phyloP scores from a whole-genome alignment of 106 monocot species.

The Ottelia alismoides region DNA sequence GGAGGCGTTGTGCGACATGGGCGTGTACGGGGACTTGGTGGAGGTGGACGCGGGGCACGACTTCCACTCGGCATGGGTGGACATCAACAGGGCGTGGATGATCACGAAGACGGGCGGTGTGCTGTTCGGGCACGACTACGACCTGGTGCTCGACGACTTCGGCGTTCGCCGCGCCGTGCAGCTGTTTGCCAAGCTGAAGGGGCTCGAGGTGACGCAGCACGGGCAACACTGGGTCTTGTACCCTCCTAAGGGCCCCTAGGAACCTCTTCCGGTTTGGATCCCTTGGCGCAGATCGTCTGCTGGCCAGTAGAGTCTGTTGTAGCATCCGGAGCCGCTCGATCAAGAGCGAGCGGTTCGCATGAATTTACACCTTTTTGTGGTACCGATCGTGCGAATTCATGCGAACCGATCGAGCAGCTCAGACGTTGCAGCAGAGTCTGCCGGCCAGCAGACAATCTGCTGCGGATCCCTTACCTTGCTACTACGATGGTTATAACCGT shows the following conservation, averaged over 20 bases:
- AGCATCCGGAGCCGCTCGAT: too few species aligned
- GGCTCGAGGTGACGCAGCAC: constrained; percentile 28
- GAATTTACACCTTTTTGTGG: too few species aligned
- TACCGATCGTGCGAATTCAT: too few species aligned
- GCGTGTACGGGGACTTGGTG: constrained; percentile 50
- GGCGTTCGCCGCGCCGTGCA: constrained; percentile 7
- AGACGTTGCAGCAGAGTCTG: too few species aligned
- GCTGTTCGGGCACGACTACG: constrained; percentile 10
- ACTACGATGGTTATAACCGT: too few species aligned
- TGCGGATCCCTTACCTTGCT: too few species aligned
- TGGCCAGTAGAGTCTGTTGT: too few species aligned
- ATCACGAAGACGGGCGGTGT: constrained; percentile 1
- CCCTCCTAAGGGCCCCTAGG: constrained; percentile 8
- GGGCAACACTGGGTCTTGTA: constrained; percentile 78
- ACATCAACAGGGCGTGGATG: constrained; percentile 8
- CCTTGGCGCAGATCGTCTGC: too few species aligned
- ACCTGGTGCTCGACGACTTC: background rate
- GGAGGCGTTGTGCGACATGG: constrained; percentile 44
- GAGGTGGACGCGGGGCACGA: constrained; percentile 87
- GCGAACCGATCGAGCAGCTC: too few species aligned
- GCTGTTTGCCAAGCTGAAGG: constrained; percentile 14
- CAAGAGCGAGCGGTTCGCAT: too few species aligned
- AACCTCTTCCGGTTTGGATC: too few species aligned
- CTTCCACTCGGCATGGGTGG: constrained; percentile 27
- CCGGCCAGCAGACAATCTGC: too few species aligned